Conservation (phyloP, 768 basidiomycete species). For the Psilocybe subaeruginosa region DNA sequence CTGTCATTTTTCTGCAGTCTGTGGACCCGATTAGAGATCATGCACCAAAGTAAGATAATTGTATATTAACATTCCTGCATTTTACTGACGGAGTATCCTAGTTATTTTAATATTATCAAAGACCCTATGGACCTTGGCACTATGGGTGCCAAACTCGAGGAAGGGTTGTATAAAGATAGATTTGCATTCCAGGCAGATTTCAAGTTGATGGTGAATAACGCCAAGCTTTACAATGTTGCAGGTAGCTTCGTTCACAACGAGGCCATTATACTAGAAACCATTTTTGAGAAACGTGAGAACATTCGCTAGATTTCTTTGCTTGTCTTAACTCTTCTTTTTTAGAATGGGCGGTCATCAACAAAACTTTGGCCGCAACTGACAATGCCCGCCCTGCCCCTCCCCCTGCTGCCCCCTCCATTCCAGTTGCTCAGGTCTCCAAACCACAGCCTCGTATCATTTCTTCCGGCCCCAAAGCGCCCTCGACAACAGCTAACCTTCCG, state of each 20-base stretch:
- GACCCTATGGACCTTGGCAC: constrained; percentile 95
- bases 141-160: constrained; percentile 83
- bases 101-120: constrained; percentile 90
- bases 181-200: constrained; percentile 87
- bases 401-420: constrained; percentile 12
- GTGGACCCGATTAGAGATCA: constrained; percentile 96
- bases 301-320: background rate
- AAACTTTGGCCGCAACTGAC: constrained; percentile 74
- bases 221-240: constrained; percentile 79
- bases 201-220: constrained; percentile 85
- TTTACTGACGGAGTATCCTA: constrained; percentile 32
- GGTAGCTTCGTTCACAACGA: constrained; percentile 76
- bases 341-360: constrained; percentile 91
- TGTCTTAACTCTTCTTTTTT: background rate
- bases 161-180: constrained; percentile 84
- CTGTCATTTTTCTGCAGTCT: constrained; percentile 77
- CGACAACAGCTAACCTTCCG: constrained; percentile 23
- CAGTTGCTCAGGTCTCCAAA: constrained; percentile 17
- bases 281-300: constrained; percentile 84
- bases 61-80: background rate
- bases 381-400: constrained; percentile 38
- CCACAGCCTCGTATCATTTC: constrained; percentile 38
- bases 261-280: constrained; percentile 72
- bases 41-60: constrained; percentile 77
- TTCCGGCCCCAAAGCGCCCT: constrained; percentile 43